Evolutionary conservation across 495 filamentous ascomycete species (phyloP).

Genomic region (Cercophora samala): DNA sequence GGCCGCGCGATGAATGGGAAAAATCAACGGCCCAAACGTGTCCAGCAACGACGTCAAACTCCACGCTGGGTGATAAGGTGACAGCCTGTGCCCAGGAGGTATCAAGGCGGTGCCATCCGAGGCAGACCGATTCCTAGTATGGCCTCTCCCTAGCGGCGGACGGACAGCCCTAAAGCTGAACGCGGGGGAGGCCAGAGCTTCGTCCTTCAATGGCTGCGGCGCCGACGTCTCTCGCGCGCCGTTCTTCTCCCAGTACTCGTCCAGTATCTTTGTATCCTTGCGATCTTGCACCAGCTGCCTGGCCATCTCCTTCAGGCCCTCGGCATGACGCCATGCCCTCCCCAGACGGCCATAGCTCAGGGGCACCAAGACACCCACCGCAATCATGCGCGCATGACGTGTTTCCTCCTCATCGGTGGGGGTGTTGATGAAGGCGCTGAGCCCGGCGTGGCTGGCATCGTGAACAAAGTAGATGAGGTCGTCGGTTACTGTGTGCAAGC

Average conservation of each 20-base stretch:
- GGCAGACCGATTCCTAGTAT: slow-evolving; percentile 53
- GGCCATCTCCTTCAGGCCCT: slow-evolving; percentile 70
- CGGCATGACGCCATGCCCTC: slow-evolving; percentile 83
- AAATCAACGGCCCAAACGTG: slow-evolving; percentile 83
- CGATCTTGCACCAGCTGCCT: slow-evolving; percentile 53
- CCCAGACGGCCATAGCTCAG: slow-evolving; percentile 83
- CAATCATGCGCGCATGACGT: slow-evolving; percentile 88
- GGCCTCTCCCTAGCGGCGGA: slow-evolving; percentile 37
- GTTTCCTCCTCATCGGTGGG: slow-evolving; percentile 70
- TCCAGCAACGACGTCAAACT: slow-evolving; percentile 74
- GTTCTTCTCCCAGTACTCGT: slow-evolving; percentile 75
- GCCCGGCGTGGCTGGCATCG: slow-evolving; percentile 69
- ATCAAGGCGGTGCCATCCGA: slow-evolving; percentile 61
- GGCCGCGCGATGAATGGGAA: slow-evolving; percentile 86
- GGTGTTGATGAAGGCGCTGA: slow-evolving; percentile 88
- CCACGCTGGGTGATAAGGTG: slow-evolving; percentile 78
- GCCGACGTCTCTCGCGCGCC: slow-evolving; percentile 49
- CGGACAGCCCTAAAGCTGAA: slow-evolving; percentile 32
- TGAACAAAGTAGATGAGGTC: slow-evolving; percentile 95
- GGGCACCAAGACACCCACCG: slow-evolving; percentile 83
- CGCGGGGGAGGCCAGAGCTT: slow-evolving; percentile 53
- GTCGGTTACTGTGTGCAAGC: slow-evolving; percentile 80
- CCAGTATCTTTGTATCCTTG: slow-evolving; percentile 57
- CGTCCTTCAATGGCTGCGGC: slow-evolving; percentile 50
- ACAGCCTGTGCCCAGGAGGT: slow-evolving; percentile 65